Percentiles rank a stretch among this genome's conserved stretches.
These are phyloP conservation scores for Fragaria nilgerrensis DNA, from an alignment of 306 rosid species.

Conservation along the genomic window DNA sequence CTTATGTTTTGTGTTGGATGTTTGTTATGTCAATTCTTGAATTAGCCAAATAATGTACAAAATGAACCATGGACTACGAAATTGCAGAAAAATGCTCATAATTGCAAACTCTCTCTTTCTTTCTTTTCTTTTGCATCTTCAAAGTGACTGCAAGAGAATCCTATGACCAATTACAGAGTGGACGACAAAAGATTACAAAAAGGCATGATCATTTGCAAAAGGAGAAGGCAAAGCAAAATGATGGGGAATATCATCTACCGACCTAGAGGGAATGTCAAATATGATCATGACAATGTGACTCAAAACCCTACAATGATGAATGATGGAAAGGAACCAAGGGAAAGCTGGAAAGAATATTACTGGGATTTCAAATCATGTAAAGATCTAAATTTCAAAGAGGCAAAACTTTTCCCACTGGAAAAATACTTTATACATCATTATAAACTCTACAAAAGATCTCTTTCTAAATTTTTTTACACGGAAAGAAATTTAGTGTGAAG, in stretches of 20 bases:
- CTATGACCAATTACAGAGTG: slow-evolving; percentile 11
- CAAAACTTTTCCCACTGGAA: neutral
- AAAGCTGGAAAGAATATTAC: neutral
- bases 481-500: neutral
- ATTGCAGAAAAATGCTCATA: neutral
- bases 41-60: neutral
- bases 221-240: neutral
- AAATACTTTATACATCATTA: neutral
- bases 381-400: slow-evolving; percentile 2
- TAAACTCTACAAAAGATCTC: slow-evolving; percentile 2
- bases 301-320: slow-evolving; percentile 12
- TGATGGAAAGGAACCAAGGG: neutral
- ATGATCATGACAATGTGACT: slow-evolving; percentile 12
- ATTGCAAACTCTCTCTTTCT: neutral
- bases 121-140: neutral
- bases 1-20: neutral
- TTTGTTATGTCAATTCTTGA: neutral
- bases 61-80: neutral
- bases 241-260: slow-evolving; percentile 1
- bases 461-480: neutral
- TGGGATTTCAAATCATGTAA: neutral
- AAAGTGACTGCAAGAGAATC: slow-evolving; percentile 5
- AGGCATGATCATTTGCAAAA: slow-evolving; percentile 11
- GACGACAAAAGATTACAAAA: neutral
- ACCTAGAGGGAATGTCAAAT: slow-evolving; percentile 18